Evolutionary conservation across 2,329 filamentous ascomycete species (phyloP).

Genomic region (Teratosphaeria nubilosa): DNA sequence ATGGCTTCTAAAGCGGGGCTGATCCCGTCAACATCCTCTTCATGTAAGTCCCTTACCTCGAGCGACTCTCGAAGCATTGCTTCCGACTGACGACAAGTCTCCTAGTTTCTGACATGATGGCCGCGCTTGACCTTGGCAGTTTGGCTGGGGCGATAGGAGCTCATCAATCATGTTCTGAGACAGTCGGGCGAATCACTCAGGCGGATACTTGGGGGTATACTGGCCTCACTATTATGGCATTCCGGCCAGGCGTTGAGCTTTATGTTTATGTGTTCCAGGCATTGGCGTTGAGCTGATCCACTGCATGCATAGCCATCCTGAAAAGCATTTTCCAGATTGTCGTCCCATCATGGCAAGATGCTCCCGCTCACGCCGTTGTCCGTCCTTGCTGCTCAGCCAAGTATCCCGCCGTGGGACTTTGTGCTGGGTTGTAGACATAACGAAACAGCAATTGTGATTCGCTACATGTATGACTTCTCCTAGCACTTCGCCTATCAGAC

Average conservation of each 20-base stretch:
- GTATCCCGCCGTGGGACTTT: too few species aligned
- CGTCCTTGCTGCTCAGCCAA: too few species aligned
- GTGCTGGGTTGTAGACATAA: too few species aligned
- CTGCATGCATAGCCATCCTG: neutral
- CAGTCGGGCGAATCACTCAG: neutral
- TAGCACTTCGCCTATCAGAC: too few species aligned
- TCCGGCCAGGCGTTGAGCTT: neutral
- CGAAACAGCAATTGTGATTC: too few species aligned
- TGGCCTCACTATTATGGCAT: neutral
- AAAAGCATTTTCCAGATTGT: neutral
- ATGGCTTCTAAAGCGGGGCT: neutral
- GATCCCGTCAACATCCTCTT: neutral
- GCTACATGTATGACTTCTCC: too few species aligned
- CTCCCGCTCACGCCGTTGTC: too few species aligned
- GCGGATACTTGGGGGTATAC: neutral
- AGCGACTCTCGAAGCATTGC: neutral
- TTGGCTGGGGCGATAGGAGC: neutral
- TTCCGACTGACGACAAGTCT: neutral
- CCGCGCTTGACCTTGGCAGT: neutral
- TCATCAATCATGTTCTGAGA: neutral
- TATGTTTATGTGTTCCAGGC: neutral
- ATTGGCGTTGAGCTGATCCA: neutral
- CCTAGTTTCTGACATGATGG: neutral
- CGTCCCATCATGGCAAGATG: neutral
- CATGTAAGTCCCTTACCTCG: neutral